Percentiles rank a stretch among this genome's conserved stretches.
phyloP scores from a whole-genome alignment of 805 yeast genomes.

The Lachancea fermentati region DNA sequence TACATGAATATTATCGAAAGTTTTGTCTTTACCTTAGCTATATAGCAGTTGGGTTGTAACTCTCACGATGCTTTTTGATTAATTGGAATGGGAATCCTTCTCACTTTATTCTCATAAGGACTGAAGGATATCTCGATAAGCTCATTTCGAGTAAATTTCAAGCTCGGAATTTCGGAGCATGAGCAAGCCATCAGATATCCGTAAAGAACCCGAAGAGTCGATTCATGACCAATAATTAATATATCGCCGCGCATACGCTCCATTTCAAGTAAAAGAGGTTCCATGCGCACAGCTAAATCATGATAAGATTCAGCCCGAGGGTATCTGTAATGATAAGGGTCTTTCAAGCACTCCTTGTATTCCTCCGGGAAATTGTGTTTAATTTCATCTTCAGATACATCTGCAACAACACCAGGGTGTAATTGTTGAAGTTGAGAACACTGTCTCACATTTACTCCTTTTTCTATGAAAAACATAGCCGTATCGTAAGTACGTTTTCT shows the following conservation, averaged over 20 bases:
- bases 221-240: constrained; percentile 87
- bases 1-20: not conserved
- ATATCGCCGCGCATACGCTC: constrained; percentile 87
- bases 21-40: not conserved
- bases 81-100: constrained; percentile 37
- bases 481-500: constrained; percentile 79
- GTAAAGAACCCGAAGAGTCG: constrained; percentile 80
- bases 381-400: constrained; percentile 56
- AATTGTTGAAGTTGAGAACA: constrained; percentile 80
- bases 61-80: not conserved
- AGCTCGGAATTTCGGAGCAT: constrained; percentile 75
- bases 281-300: constrained; percentile 90
- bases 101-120: constrained; percentile 73
- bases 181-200: constrained; percentile 94
- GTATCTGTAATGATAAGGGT: constrained; percentile 90
- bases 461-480: constrained; percentile 58
- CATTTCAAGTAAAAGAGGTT: constrained; percentile 87
- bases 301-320: constrained; percentile 94
- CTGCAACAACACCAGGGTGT: constrained; percentile 85
- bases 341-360: constrained; percentile 54
- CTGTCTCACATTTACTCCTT: constrained; percentile 61
- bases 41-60: not conserved
- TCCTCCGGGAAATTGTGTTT: constrained; percentile 60
- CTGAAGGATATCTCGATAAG: constrained; percentile 82
- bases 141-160: constrained; percentile 74